A percentile compares a stretch with the other conserved stretches of the same genome.
Conservation (phyloP, 345 rosid species). For the Eucalyptus pauciflora region DNA sequence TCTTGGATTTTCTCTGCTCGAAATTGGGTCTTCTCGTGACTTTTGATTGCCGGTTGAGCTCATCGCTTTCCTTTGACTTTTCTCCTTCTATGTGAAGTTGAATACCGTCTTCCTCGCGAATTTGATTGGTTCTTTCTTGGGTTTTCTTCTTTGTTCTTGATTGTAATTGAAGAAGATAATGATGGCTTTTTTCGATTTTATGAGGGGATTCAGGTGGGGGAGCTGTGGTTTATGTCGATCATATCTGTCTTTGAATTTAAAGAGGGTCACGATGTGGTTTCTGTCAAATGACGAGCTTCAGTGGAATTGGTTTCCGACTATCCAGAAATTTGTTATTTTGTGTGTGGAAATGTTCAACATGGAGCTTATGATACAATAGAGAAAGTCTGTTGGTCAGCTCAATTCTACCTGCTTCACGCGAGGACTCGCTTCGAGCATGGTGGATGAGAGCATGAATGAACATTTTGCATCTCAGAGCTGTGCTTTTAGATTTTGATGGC, state of each 20-base stretch:
- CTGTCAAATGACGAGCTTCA: neutral
- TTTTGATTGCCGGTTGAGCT: neutral
- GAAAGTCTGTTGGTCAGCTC: neutral
- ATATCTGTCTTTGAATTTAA: neutral
- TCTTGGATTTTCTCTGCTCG: neutral
- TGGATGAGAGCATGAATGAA: neutral
- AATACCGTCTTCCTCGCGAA: neutral
- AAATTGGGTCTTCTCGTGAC: neutral
- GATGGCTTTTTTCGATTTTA: neutral
- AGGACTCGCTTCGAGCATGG: neutral
- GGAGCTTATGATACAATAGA: neutral
- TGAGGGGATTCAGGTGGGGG: neutral
- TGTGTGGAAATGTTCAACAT: neutral
- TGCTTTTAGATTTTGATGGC: neutral
- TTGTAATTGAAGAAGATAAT: neutral
- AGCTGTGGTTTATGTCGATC: neutral
- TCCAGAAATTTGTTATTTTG: neutral
- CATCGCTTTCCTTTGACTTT: neutral
- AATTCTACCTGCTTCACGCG: neutral
- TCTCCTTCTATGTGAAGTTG: neutral
- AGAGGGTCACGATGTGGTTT: neutral
- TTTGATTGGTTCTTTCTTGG: neutral
- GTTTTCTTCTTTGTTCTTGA: neutral
- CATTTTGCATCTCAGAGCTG: neutral
- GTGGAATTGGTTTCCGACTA: neutral